Evolutionary conservation across 1,139 yeast species (phyloP).

Genomic region (Trichomonascaceae sp.): DNA sequence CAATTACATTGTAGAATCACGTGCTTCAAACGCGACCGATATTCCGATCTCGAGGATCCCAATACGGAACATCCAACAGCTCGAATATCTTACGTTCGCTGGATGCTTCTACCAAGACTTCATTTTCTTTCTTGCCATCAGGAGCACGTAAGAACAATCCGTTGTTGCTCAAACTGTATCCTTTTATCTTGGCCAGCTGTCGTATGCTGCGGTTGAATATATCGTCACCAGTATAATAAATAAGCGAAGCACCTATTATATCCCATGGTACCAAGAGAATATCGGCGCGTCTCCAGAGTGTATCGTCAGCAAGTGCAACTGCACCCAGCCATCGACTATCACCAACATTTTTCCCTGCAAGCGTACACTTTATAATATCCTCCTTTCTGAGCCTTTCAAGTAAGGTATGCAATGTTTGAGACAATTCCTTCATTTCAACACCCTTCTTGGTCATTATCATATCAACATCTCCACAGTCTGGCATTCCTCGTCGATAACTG

Average conservation of each 20-base stretch:
- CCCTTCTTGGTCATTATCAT: constrained; percentile 41
- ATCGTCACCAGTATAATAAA: constrained; percentile 57
- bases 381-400: constrained; percentile 25
- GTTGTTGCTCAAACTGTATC: constrained; percentile 42
- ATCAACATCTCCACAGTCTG: constrained; percentile 54
- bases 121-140: constrained; percentile 17
- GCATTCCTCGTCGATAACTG: constrained; percentile 48
- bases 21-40: constrained; percentile 22
- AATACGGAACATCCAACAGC: constrained; percentile 40
- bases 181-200: constrained; percentile 40
- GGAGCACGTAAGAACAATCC: constrained; percentile 38
- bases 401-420: constrained; percentile 30
- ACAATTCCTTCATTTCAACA: constrained; percentile 24
- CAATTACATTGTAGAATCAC: neutral
- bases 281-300: constrained; percentile 51
- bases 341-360: constrained; percentile 21
- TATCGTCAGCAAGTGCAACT: constrained; percentile 23
- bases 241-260: constrained; percentile 46
- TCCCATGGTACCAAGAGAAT: constrained; percentile 46
- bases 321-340: constrained; percentile 35
- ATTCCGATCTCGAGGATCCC: constrained; percentile 44
- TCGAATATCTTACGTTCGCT: constrained; percentile 47
- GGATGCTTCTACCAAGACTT: constrained; percentile 39
- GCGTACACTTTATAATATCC: constrained; percentile 34
- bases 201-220: constrained; percentile 50